Evolutionary conservation across 306 rosid species (phyloP).

Genomic region (Arachis stenosperma): DNA sequence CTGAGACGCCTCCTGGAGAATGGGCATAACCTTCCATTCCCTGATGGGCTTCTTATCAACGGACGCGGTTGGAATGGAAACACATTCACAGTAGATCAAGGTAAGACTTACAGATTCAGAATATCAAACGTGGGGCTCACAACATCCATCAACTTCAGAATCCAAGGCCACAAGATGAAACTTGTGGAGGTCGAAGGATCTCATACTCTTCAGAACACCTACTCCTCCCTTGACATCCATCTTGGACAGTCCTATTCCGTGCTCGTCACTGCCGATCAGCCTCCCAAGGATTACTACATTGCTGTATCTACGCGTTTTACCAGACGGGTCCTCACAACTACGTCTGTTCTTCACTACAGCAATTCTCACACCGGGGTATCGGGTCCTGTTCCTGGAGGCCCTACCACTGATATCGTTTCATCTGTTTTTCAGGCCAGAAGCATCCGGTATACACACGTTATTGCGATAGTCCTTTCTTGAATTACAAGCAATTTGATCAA

Average conservation of each 20-base stretch:
- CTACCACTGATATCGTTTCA: conserved; percentile 64
- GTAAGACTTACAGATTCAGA: conserved; percentile 92
- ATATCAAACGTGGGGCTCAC: conserved; percentile 94
- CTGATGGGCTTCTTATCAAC: conserved; percentile 90
- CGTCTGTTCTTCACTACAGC: conserved; percentile 91
- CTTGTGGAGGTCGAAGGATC: conserved; percentile 96
- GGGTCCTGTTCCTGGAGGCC: conserved; percentile 82
- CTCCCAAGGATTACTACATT: conserved; percentile 77
- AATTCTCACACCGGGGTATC: conserved; percentile 71
- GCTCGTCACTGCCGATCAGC: conserved; percentile 90
- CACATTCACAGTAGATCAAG: conserved; percentile 91
- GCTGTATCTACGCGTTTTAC: conserved; percentile 89
- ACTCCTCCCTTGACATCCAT: conserved; percentile 85
- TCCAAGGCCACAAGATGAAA: conserved; percentile 80
- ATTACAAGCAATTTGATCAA: not conserved
- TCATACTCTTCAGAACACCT: conserved; percentile 83
- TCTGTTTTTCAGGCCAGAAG: conserved; percentile 84
- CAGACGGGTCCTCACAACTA: conserved; percentile 69
- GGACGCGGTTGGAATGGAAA: conserved; percentile 94
- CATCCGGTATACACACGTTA: conserved; percentile 58
- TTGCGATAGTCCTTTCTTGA: too few relatives aligned
- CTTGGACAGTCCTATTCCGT: conserved; percentile 93
- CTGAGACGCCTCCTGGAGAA: conserved; percentile 69
- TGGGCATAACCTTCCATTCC: conserved; percentile 80
- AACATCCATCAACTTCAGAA: conserved; percentile 90